Percentiles rank a stretch among this genome's conserved stretches.
phyloP scores from a whole-genome alignment of 1,284 basidiomycete genomes.

The Quambalaria eucalypti region DNA sequence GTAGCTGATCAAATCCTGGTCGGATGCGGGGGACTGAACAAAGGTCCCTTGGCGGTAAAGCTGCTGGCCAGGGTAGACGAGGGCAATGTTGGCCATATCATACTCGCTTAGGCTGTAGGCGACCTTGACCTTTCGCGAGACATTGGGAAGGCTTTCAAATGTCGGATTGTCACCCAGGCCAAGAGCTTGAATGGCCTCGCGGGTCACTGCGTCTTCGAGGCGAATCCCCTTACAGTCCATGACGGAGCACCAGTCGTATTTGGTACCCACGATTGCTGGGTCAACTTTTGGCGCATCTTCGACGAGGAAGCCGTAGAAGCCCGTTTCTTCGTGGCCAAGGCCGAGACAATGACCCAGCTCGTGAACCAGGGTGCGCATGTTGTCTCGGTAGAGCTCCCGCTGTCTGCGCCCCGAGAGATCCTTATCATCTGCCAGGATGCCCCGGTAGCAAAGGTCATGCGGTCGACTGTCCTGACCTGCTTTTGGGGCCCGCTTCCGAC shows the following conservation, averaged over 20 bases:
- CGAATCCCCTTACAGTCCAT: not conserved
- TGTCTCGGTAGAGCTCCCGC: not conserved
- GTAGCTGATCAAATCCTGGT: not conserved
- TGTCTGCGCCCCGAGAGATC: too few species aligned
- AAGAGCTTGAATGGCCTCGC: not conserved
- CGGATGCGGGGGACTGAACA: too few species aligned
- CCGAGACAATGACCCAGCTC: not conserved
- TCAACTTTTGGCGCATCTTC: too few species aligned
- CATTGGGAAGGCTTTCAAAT: not conserved
- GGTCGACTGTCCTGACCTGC: too few species aligned
- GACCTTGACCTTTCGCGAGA: not conserved
- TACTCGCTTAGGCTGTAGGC: not conserved
- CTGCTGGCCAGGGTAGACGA: not conserved
- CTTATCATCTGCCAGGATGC: too few species aligned
- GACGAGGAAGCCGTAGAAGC: not conserved
- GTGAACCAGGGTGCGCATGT: not conserved
- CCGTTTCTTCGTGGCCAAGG: not conserved
- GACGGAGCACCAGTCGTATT: not conserved
- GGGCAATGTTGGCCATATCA: not conserved
- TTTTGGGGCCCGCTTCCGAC: too few species aligned
- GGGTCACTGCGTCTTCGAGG: not conserved
- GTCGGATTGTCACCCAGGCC: not conserved
- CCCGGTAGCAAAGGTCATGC: too few species aligned
- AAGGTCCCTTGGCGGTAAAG: too few species aligned
- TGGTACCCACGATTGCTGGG: not conserved